Base-by-base conservation (phyloP, 75 land plant genomes). In the Azolla pinnata region DNA sequence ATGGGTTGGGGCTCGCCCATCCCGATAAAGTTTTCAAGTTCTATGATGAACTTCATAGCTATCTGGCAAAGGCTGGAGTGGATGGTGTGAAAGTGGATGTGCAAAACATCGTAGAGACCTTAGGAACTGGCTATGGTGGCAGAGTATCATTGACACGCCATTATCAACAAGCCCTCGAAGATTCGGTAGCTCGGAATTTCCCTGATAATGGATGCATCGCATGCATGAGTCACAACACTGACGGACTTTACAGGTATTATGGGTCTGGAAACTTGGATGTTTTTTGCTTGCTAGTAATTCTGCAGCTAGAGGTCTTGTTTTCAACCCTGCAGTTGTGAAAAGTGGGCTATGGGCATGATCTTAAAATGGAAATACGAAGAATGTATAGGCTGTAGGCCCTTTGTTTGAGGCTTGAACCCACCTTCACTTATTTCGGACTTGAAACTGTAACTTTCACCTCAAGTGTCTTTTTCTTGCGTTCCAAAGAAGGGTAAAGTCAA, bases 151-250 rank as follows among this genome's bases (percentile, higher is more conserved):
- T 90, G 45, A 70, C 87, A 18, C 68, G 81, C 50, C 79, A 81
- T 49, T 81, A 83, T 47, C 88, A 91, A 50, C 68, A 78, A 67
- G 85, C 97, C 19, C 47, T 91, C 19, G 88, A 91, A 61, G 83
- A 80, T 19, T 91, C 97, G n/a, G 73, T 87, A 54, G 73, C 85
- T 23, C 65, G 73, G 33, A 87, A 87, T 57, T 91, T 91, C 60
- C 78, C 67, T 1, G 88, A 82, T 40, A 91, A 91, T 76, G 88
- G 85, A 25, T 84, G 91, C 38, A 84, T 91, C 45, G 78, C 83
- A 46, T 87, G 97, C 64, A 91, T 91, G 97, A 84, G 93, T 55
- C 97, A 91, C 54, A 91, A 83, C 63, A 91, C 97, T 24, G 97
- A 90, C 62, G 79, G 72, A 44, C 65, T 90, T 47, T 90, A 86